Base-by-base conservation (phyloP, 1,284 basidiomycete species). In the Tremellales sp. region DNA sequence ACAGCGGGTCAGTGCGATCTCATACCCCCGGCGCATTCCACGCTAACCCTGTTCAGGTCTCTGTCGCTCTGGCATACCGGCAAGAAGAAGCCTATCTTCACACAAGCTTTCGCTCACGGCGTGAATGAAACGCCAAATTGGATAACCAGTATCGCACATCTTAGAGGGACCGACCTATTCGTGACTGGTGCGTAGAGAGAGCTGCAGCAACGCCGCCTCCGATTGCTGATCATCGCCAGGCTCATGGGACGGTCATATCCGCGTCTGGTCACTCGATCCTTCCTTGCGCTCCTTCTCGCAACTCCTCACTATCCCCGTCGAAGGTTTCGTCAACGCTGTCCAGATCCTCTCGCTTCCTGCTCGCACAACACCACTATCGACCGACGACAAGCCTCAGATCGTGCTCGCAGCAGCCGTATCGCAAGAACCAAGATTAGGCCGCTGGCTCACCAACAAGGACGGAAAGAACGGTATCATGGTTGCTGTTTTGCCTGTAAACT, bases 51-150 rank as follows among this genome's bases (percentile, higher is more conserved):
- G n/a, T 27, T 0, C 59, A 94, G 91, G 1, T 86, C 89, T 4
- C 85, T 98, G 64, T 87, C 83, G 56, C 79, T 99, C 5, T 99
- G 94, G 93, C 82, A 81, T 31, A 89, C 84, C n/a, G 82, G 83
- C 53, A 96, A 93, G 79, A 97, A 98, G 79, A 98, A 98, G 75
- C 90, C 94, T 0, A 77, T 96, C 43, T 97, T 87, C 72, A 89
- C 84, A 0, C 80, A 85, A 43, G 78, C 85, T 4, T 77, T 94
- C 36, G 88, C 90, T 1, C 94, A 99, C 70, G 96, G 96, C 2
- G 43, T 62, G 40, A 64, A 64, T 23, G 54, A 64, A 61, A 85
- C 84, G 24, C 87, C 96, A 6, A 79, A 94, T 35, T 97, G 92
- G 89, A 84, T 99, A 64, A 96, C 91, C 0, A 79, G 87, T 0